Conservation (phyloP, 192 early-diverging fungal genomes). For the Linnemannia hyalina region DNA sequence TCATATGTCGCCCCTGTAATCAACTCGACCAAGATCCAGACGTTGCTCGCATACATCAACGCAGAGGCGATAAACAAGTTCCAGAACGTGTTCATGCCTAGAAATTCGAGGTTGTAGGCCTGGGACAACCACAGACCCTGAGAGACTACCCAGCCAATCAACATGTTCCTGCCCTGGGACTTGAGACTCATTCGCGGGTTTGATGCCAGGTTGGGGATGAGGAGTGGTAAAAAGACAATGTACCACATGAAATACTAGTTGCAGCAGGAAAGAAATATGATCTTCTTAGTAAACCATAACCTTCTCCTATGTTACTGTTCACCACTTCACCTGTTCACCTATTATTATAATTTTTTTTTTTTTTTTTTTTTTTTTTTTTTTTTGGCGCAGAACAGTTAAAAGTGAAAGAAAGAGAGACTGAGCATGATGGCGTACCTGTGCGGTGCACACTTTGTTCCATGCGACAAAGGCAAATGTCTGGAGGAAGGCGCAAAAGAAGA, state of each 20-base stretch:
- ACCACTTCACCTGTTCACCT: no score
- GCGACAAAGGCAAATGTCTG: slow-evolving; percentile 98
- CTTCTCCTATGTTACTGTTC: neutral
- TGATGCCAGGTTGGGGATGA: slow-evolving; percentile 71
- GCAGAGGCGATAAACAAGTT: slow-evolving; percentile 80
- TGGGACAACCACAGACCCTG: slow-evolving; percentile 88
- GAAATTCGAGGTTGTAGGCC: slow-evolving; percentile 91
- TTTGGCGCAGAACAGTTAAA: slow-evolving; percentile 9
- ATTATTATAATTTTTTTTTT: no score
- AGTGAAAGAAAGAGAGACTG: neutral
- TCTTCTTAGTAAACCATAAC: neutral
- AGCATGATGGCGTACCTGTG: slow-evolving; percentile 72
- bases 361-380: no score
- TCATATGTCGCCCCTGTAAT: slow-evolving; percentile 63
- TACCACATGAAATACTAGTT: slow-evolving; percentile 99
- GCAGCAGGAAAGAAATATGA: neutral
- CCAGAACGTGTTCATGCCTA: slow-evolving; percentile 86
- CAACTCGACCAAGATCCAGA: slow-evolving; percentile 76
- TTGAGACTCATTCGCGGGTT: slow-evolving; percentile 34
- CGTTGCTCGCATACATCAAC: slow-evolving; percentile 79
- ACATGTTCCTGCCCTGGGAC: slow-evolving; percentile 30
- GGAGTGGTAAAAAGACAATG: slow-evolving; percentile 89
- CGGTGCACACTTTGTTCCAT: slow-evolving; percentile 97
- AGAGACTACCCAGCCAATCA: slow-evolving; percentile 36
- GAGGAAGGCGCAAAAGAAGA: slow-evolving; percentile 89